Base-by-base conservation (phyloP, 139 green algal genomes). In the Marvania coccoides region DNA sequence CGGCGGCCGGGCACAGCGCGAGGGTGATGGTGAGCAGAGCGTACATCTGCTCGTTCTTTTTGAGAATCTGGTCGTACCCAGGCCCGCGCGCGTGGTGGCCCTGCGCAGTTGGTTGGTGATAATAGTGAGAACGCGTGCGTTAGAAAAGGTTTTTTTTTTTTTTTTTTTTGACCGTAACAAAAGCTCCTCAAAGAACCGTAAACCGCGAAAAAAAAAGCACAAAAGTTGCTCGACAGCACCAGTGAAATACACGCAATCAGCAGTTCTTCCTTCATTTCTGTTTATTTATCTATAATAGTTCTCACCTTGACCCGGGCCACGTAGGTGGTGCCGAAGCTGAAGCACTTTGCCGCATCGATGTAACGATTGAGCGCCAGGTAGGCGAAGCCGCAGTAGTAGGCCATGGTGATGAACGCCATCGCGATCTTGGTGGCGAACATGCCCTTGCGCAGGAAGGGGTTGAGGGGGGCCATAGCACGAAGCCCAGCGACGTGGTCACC, bases 41-140 rank as follows among this genome's bases (percentile, higher is more conserved):
- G 71, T 93, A 91, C 80, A 98, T 91, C 87, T 99, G 93, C 87
- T 99, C 94, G 62, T 97, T 96, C 78, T 97, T 97, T 78, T 97
- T 97, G 53, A 97, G 65, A n/a, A 98, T 90, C 71, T 88, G 83
- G 31, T 87, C 81, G 59, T 88, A 88, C 62, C 79, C 77, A 0
- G 80, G 65, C 45, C 79, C 86, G 51, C 78, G 71, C n/a, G 65
- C 39, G 63, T 91, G 82, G 48, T 81, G 80, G 59, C 78, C 65
- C 79, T 95, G n/a, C n/a, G n/a, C n/a, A n/a, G n/a, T n/a, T n/a
- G n/a, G n/a, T n/a, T n/a, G n/a, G n/a, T n/a, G n/a, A n/a, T n/a
- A n/a, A n/a, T n/a, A n/a, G n/a, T n/a, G n/a, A n/a, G n/a, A n/a
- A n/a, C n/a, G n/a, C n/a, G n/a, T n/a, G n/a, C n/a, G n/a, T n/a